Base-by-base conservation (phyloP, 2,329 filamentous ascomycete genomes). In the Phoma sp. region DNA sequence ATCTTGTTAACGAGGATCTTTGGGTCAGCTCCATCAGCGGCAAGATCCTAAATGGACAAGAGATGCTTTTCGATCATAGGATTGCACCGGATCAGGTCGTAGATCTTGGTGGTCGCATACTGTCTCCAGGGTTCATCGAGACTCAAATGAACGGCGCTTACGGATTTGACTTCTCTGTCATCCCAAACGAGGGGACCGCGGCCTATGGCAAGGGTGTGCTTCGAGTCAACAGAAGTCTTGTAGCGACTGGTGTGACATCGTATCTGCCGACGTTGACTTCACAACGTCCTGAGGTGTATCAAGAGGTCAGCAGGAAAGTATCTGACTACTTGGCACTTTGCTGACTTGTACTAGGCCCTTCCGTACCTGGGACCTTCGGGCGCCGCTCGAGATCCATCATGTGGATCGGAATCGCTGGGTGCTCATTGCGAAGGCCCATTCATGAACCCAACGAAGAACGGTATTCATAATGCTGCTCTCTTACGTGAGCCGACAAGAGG, bases 401-500 rank as follows among this genome's bases (percentile, higher is more conserved):
- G 90, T 59, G 93, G 93, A 40, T 87, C 91, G 42, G 92, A 96
- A 76, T 95, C 90, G 0, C 83, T 97, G 11, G 93, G 93, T 27
- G 92, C 92, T 3, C 93, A 97, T 69, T 89, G 90, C 70, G 93
- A 97, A 80, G 93, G 93, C 0, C 93, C 93, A 0, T 97, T 97
- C 76, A 81, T 97, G 50, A 90, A 80, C 66, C 87, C 89, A 0
- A 85, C 85, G 41, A 93, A 93, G 72, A 96, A 96, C 68, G 93
- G 93, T 45, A 88, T 96, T 33, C 93, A 96, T 79, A 90, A 89
- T 68, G 78, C 82, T 14, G 83, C 87, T 51, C 89, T 95, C 13
- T 81, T 96, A 39, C 85, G 82, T 36, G 77, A 85, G 44, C 88
- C 81, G 1, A 61, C 85, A 9, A 75, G 85, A 36, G 84, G 81